Base-by-base conservation (phyloP, 2,329 filamentous ascomycete species). In the Hypoxylon sp. region DNA sequence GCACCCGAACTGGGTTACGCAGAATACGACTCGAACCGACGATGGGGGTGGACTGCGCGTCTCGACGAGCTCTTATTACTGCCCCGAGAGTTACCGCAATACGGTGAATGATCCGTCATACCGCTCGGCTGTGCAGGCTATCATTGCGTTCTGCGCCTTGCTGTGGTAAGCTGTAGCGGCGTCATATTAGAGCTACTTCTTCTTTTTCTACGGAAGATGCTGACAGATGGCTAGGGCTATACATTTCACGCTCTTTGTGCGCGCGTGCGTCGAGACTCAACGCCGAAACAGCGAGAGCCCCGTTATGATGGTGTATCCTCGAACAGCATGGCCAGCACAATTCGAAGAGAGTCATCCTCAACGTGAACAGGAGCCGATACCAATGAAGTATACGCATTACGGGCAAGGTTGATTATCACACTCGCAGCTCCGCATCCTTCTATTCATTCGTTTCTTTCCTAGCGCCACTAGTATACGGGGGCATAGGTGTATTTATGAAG, bases 191-290 rank as follows among this genome's bases (percentile, higher is more conserved):
- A n/a, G n/a, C n/a, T n/a, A n/a, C n/a, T 11, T 26, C 11, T 26
- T 42, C 28, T n/a, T 4, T 14, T 30, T 18, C 20, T n/a, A 4
- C 9, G 28, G 18, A 20, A 16, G 8, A 16, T 60, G 51, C 67
- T 67, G 22, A 69, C 28, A 11, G 33, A 20, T 4, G 6, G 32
- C 4, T 20, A 69, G 64, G 64, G 57, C 36, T 7, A 63, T 69
- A 55, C 67, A 69, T 24, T 69, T 69, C 46, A 46, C 58, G 11
- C 64, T 69, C 28, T 69, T 69, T 16, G 60, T 69, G 1, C 64
- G 67, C 22, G 67, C 64, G 20, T 69, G 67, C 36, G 63, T 69
- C 32, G 67, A 69, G 56, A 67, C 67, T 8, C 64, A 65, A 30
- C 57, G 61, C 12, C 44, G 57, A 18, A 69, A 69, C 44, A 50